phyloP scores from a whole-genome alignment of 495 filamentous ascomycete genomes.

The Hypomontagnella monticulosa region DNA sequence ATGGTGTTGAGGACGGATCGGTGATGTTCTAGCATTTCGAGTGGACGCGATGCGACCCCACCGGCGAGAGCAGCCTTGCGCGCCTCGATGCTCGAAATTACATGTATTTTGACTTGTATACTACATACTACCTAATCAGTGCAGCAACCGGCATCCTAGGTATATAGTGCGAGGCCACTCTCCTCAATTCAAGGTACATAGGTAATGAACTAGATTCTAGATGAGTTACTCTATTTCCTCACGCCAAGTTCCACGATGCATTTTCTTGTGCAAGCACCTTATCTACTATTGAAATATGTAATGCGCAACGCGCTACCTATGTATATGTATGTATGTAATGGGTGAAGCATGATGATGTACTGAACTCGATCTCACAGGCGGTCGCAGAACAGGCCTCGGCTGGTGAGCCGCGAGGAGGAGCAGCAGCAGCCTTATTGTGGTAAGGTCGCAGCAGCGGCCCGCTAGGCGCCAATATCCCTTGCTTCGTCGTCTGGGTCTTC shows the following conservation, averaged over 20 bases:
- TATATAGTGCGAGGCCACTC: constrained; percentile 43
- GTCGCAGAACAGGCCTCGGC: constrained; percentile 35
- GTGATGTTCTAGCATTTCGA: constrained; percentile 16
- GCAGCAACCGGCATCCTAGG: constrained; percentile 14
- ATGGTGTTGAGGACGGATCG: constrained; percentile 32
- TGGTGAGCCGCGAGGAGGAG: constrained; percentile 27
- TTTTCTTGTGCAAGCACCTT: not conserved
- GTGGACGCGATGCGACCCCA: constrained; percentile 13
- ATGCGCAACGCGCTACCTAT: not conserved
- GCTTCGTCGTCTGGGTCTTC: constrained; percentile 19
- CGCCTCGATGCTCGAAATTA: constrained; percentile 22
- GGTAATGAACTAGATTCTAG: constrained; percentile 14
- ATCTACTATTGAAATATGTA: constrained; percentile 1
- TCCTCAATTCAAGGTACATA: constrained; percentile 42
- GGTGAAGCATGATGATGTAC: constrained; percentile 28
- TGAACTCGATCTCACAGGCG: constrained; percentile 32
- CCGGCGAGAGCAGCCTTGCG: constrained; percentile 28
- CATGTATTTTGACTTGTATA: constrained; percentile 33
- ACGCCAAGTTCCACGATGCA: not conserved
- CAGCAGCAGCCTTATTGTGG: constrained; percentile 28
- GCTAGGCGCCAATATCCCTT: constrained; percentile 39
- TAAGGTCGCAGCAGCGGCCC: constrained; percentile 39
- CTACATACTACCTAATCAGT: constrained; percentile 19
- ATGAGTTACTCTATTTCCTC: not conserved
- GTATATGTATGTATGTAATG: constrained; percentile 13